phyloP scores from a whole-genome alignment of 176 grass and related monocot species.

The Ensete ventricosum region DNA sequence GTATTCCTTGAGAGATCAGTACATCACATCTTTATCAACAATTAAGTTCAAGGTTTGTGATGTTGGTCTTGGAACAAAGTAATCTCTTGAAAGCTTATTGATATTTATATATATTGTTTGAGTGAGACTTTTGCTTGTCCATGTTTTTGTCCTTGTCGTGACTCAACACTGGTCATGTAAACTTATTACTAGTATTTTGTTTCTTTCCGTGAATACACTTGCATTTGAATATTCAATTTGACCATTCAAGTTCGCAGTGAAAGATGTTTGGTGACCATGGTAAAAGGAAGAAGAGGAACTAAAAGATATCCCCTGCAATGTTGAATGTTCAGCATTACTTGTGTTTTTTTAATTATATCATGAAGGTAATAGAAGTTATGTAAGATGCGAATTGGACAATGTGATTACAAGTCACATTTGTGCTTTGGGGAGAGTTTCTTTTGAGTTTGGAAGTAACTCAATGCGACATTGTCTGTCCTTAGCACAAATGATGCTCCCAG shows the following conservation, averaged over 20 bases:
- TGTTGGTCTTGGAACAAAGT: conserved; percentile 57
- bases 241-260: neutral
- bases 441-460: too few species aligned
- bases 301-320: neutral
- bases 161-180: neutral
- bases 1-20: conserved; percentile 67
- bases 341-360: neutral
- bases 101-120: conserved; percentile 25
- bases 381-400: neutral
- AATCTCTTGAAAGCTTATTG: conserved; percentile 11
- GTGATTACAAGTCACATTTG: too few species aligned
- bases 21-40: conserved; percentile 77
- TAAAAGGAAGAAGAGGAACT: neutral
- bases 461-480: too few species aligned
- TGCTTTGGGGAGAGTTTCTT: too few species aligned
- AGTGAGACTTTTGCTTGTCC: neutral
- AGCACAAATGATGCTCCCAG: too few species aligned
- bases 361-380: neutral
- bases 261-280: neutral
- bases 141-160: neutral
- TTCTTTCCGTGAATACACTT: neutral
- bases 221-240: neutral
- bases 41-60: conserved; percentile 92
- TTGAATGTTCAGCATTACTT: neutral
- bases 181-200: too few species aligned